These are phyloP conservation scores for Ophiocordyceps camponoti-saundersi DNA, from an alignment of 2,329 filamentous ascomycete species.

Conservation along the genomic window DNA sequence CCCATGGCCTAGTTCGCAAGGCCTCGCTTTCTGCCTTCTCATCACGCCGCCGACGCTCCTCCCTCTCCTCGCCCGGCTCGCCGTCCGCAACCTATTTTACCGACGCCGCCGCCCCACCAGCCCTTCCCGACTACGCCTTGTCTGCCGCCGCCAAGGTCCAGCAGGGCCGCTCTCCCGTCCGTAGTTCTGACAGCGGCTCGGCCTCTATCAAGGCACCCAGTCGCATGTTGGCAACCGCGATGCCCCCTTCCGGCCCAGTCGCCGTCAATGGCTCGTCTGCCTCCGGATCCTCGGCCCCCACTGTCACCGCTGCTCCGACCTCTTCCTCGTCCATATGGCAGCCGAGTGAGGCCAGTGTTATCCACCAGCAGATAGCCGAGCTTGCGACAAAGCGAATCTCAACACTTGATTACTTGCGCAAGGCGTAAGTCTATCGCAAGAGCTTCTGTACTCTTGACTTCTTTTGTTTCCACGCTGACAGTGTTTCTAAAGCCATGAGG, in stretches of 20 bases:
- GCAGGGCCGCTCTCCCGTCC: neutral
- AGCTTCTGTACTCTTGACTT: neutral
- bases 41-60: conserved; percentile 19
- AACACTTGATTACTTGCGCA: conserved; percentile 81
- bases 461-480: neutral
- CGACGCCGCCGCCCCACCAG: conserved; percentile 31
- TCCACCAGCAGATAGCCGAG: conserved; percentile 58
- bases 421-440: conserved; percentile 51
- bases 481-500: conserved; percentile 56
- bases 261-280: conserved; percentile 1
- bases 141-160: conserved; percentile 27
- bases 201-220: conserved; percentile 2
- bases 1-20: conserved; percentile 22
- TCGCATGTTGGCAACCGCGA: conserved; percentile 2
- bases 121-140: conserved; percentile 35
- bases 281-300: neutral
- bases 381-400: conserved; percentile 83
- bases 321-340: conserved; percentile 12
- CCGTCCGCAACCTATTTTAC: conserved; percentile 20
- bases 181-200: conserved; percentile 4
- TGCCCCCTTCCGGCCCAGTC: conserved; percentile 8
- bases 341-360: conserved; percentile 28
- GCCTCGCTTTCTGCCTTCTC: conserved; percentile 24
- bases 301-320: conserved; percentile 1
- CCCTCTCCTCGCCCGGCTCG: conserved; percentile 16